phyloP scores from a whole-genome alignment of 73 alveolate species.

The Paramecium primaurelia region DNA sequence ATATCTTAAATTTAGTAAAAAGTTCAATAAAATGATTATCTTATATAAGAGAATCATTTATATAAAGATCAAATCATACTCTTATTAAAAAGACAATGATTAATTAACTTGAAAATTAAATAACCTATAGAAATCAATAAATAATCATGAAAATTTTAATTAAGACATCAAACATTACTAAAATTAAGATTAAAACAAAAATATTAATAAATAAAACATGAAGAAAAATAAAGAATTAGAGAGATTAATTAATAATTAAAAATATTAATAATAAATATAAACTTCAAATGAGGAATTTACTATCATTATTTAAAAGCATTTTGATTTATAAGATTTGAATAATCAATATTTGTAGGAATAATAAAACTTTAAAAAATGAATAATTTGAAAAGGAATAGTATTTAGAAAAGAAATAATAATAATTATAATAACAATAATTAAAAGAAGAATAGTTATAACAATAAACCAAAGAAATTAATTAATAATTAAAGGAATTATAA shows the following conservation, averaged over 20 bases:
- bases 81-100: neutral
- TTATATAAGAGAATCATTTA: neutral
- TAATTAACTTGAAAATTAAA: neutral
- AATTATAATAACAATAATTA: neutral
- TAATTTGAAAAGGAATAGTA: neutral
- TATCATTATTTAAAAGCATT: neutral
- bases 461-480: neutral
- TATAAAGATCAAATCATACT: neutral
- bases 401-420: neutral
- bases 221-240: neutral
- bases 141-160: neutral
- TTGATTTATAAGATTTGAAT: slow-evolving; percentile 12
- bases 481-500: neutral
- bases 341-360: neutral
- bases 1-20: neutral
- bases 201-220: neutral
- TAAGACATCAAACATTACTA: neutral
- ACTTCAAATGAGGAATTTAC: neutral
- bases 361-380: neutral
- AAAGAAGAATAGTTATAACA: neutral
- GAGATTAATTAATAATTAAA: neutral
- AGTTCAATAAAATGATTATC: neutral
- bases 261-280: neutral
- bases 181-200: neutral
- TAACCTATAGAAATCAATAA: neutral